These are phyloP conservation scores for Terfezia claveryi DNA, from an alignment of 495 filamentous ascomycete genomes.

Conservation along the genomic window DNA sequence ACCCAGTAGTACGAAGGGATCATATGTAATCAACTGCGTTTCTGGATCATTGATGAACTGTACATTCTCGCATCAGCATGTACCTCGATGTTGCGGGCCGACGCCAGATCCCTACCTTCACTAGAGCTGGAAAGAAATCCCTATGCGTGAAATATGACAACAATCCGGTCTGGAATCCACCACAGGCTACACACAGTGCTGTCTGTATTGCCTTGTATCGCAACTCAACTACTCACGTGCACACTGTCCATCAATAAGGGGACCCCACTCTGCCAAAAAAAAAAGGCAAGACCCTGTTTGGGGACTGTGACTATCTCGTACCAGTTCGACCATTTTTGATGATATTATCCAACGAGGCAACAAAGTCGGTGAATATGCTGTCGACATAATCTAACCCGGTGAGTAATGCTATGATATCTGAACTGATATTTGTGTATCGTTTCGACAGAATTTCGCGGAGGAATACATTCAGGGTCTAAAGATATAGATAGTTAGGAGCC, in stretches of 20 bases:
- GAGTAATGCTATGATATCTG: slow-evolving; percentile 75
- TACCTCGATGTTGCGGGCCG: background rate
- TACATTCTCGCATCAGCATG: background rate
- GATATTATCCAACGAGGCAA: slow-evolving; percentile 51
- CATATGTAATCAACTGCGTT: slow-evolving; percentile 34
- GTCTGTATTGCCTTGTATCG: slow-evolving; percentile 61
- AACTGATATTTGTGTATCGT: slow-evolving; percentile 86
- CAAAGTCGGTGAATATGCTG: slow-evolving; percentile 68
- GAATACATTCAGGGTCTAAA: slow-evolving; percentile 74
- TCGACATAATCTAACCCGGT: slow-evolving; percentile 79
- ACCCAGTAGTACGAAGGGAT: slow-evolving; percentile 65
- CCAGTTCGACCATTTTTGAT: slow-evolving; percentile 57
- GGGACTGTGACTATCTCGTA: slow-evolving; percentile 23
- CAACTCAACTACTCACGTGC: slow-evolving; percentile 33
- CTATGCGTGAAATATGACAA: slow-evolving; percentile 88
- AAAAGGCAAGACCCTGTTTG: too few species aligned
- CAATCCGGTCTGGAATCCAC: slow-evolving; percentile 80
- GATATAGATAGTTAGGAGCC: slow-evolving; percentile 21
- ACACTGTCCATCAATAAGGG: slow-evolving; percentile 3
- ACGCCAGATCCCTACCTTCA: slow-evolving; percentile 44
- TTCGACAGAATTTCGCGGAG: slow-evolving; percentile 60
- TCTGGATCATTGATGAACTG: slow-evolving; percentile 76
- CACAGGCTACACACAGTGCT: slow-evolving; percentile 65
- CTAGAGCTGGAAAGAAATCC: slow-evolving; percentile 80
- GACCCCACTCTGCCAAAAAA: slow-evolving; percentile 1